A percentile compares a stretch with the other conserved stretches of the same genome.
Evolutionary conservation across 768 basidiomycete genomes (phyloP).

Genomic region (Suillus plorans): DNA sequence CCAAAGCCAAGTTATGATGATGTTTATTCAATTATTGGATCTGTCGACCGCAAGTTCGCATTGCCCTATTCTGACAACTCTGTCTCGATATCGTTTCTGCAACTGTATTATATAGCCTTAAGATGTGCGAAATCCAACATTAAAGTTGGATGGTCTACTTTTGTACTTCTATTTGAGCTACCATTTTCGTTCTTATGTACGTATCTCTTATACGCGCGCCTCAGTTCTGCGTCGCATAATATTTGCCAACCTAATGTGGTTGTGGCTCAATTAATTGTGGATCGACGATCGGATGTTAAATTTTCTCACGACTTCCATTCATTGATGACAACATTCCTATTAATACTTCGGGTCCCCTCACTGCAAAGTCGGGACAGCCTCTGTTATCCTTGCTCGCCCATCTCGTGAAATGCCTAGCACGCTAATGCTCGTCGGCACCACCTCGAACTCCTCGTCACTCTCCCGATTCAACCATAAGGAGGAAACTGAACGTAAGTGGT

Average conservation of each 20-base stretch:
- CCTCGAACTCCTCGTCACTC: not conserved
- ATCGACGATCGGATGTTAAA: not conserved
- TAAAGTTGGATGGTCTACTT: not conserved
- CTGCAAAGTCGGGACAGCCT: not conserved
- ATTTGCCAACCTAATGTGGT: not conserved
- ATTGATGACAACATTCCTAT: slow-evolving; percentile 1
- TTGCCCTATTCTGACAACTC: not conserved
- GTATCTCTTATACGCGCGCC: not conserved
- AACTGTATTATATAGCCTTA: not conserved
- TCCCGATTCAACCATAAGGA: too few relatives aligned
- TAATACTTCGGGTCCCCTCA: not conserved
- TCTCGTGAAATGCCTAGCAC: not conserved
- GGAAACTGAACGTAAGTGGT: not conserved
- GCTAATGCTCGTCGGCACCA: not conserved
- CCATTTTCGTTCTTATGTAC: not conserved
- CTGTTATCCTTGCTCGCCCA: not conserved
- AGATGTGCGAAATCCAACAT: not conserved
- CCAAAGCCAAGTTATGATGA: slow-evolving; percentile 8
- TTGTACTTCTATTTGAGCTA: not conserved
- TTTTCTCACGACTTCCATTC: slow-evolving; percentile 2
- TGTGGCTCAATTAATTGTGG: not conserved
- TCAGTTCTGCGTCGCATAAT: not conserved
- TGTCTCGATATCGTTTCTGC: not conserved
- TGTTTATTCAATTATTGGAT: not conserved
- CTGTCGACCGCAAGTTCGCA: not conserved